Percentiles rank a stretch among this genome's conserved stretches.
phyloP scores from a whole-genome alignment of 768 basidiomycete species.

The Clitopilus hobsonii region DNA sequence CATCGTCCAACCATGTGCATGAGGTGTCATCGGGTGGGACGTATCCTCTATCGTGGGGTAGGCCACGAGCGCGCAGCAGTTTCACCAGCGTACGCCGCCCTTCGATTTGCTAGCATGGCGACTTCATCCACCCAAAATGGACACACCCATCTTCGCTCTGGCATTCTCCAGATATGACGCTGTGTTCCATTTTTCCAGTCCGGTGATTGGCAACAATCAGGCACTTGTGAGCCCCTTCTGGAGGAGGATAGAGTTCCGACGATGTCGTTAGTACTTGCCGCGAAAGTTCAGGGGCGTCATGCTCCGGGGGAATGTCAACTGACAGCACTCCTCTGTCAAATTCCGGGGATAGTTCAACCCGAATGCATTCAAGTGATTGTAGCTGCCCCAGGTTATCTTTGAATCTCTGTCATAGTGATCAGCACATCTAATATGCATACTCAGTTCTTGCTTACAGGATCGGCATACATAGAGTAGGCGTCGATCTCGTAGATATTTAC shows the following conservation, averaged over 20 bases:
- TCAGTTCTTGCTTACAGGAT: not conserved
- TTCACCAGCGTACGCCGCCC: not conserved
- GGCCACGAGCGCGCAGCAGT: not conserved
- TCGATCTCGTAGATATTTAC: not conserved
- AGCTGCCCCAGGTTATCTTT: not conserved
- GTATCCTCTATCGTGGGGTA: not conserved
- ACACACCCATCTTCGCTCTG: not conserved
- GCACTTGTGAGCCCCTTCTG: not conserved
- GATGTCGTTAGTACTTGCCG: not conserved
- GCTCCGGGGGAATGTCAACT: not conserved
- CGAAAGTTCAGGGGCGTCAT: not conserved
- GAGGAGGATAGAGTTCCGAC: not conserved
- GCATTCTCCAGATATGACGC: not conserved
- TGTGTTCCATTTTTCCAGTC: not conserved
- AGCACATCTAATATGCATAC: not conserved
- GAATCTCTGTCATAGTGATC: not conserved
- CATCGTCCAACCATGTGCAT: not conserved
- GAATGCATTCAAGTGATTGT: not conserved
- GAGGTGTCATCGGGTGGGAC: not conserved
- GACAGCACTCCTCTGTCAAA: not conserved
- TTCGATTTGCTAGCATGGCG: not conserved
- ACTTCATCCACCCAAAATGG: not conserved
- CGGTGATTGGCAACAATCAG: not conserved
- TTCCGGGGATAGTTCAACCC: not conserved
- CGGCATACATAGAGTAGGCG: not conserved